Conservation (phyloP, 495 filamentous ascomycete species). For the Cudoniella acicularis region DNA sequence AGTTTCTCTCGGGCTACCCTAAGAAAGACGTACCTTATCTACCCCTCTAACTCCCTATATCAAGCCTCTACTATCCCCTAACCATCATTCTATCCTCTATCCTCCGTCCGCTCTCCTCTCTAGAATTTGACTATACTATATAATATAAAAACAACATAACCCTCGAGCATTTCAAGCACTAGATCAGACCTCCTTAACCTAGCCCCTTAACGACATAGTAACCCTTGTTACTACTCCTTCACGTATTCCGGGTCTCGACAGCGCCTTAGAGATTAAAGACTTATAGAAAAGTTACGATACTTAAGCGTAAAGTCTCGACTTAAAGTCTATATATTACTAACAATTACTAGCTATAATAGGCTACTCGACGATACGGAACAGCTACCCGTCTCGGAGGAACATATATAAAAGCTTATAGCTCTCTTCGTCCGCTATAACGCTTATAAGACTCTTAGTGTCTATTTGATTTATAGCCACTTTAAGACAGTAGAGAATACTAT, state of each 20-base stretch:
- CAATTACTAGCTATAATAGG: too few relatives aligned
- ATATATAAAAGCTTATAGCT: background rate
- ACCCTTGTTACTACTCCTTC: slow-evolving; percentile 6
- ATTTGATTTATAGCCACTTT: slow-evolving; percentile 6
- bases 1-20: too few relatives aligned
- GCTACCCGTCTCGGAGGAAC: slow-evolving; percentile 6
- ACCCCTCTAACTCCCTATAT: too few relatives aligned
- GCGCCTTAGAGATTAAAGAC: slow-evolving; percentile 2
- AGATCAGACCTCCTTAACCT: too few relatives aligned
- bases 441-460: slow-evolving; percentile 3
- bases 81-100: too few relatives aligned
- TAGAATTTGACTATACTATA: too few relatives aligned
- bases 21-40: too few relatives aligned
- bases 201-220: too few relatives aligned
- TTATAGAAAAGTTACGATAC: slow-evolving; percentile 3
- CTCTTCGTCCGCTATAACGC: slow-evolving; percentile 3
- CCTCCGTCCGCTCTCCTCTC: too few relatives aligned
- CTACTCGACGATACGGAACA: slow-evolving; percentile 11
- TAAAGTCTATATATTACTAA: background rate
- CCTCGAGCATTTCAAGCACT: too few relatives aligned
- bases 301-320: slow-evolving; percentile 2
- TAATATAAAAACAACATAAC: too few relatives aligned
- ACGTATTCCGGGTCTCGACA: slow-evolving; percentile 5
- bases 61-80: too few relatives aligned
- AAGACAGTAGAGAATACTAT: slow-evolving; percentile 3